These are phyloP conservation scores for Solanum neorickii DNA, from an alignment of 257 asterid genomes.

Conservation along the genomic window DNA sequence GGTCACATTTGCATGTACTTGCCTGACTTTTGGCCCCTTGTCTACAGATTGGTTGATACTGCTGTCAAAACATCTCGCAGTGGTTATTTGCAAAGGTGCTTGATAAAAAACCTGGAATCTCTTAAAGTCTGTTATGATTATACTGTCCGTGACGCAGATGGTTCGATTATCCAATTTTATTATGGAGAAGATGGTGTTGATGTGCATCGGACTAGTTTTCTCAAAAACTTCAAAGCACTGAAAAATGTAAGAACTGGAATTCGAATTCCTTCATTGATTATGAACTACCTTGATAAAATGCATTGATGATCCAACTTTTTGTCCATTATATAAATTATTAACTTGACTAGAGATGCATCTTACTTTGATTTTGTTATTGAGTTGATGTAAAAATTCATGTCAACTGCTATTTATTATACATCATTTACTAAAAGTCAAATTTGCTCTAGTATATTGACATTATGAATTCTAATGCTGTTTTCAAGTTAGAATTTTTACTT, in stretches of 20 bases:
- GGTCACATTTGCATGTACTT: neutral
- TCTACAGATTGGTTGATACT: constrained; percentile 84
- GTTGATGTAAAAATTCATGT: neutral
- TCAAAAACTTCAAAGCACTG: constrained; percentile 74
- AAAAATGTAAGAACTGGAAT: constrained; percentile 39
- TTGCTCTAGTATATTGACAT: neutral
- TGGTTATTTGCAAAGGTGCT: constrained; percentile 91
- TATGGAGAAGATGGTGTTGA: constrained; percentile 99
- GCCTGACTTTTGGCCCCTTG: constrained; percentile 5
- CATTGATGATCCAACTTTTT: neutral
- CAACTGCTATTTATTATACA: neutral
- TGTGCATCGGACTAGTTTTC: constrained; percentile 76
- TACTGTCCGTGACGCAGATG: constrained; percentile 97
- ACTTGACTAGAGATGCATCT: neutral
- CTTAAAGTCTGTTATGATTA: constrained; percentile 82
- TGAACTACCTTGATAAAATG: neutral
- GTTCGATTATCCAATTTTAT: constrained; percentile 77
- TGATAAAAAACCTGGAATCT: constrained; percentile 84
- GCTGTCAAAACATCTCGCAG: constrained; percentile 99
- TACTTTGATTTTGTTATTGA: neutral
- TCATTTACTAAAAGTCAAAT: neutral
- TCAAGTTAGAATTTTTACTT: neutral
- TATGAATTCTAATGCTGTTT: neutral
- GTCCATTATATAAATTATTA: neutral
- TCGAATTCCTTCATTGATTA: neutral